Evolutionary conservation across 1,139 yeast species (phyloP).

Genomic region (Torulaspora pretoriensis): DNA sequence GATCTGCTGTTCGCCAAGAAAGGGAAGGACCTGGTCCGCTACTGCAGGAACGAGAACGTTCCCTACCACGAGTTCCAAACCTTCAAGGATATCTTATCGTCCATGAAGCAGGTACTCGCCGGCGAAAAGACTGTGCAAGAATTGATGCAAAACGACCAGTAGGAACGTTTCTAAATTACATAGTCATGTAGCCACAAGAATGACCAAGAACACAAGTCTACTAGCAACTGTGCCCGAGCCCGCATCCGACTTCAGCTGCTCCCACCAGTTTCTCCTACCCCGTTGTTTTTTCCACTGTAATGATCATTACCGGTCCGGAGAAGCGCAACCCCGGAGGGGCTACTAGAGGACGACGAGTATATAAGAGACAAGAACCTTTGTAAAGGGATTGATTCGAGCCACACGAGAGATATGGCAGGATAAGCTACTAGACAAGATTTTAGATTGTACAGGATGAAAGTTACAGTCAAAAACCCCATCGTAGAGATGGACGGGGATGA

Average conservation of each 20-base stretch:
- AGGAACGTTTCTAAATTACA: not conserved
- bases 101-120: slow-evolving; percentile 46
- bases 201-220: too few relatives aligned
- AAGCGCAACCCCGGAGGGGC: slow-evolving; percentile 1
- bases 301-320: not conserved
- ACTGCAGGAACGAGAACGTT: slow-evolving; percentile 72
- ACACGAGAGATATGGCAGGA: too few relatives aligned
- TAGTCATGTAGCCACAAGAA: not conserved
- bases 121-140: slow-evolving; percentile 44
- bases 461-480: slow-evolving; percentile 79
- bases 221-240: not conserved
- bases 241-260: not conserved
- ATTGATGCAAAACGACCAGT: slow-evolving; percentile 37
- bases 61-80: slow-evolving; percentile 80
- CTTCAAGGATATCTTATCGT: slow-evolving; percentile 65
- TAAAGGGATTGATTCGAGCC: too few relatives aligned
- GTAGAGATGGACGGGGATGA: slow-evolving; percentile 98
- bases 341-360: too few relatives aligned
- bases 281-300: not conserved
- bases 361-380: not conserved
- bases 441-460: slow-evolving; percentile 42
- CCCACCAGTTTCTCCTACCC: not conserved
- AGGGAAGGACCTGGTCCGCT: slow-evolving; percentile 84
- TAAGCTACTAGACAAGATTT: too few relatives aligned
- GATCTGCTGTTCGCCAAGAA: slow-evolving; percentile 88